Evolutionary conservation across 805 yeast species (phyloP).

Genomic region (Middelhovenomyces tepae): DNA sequence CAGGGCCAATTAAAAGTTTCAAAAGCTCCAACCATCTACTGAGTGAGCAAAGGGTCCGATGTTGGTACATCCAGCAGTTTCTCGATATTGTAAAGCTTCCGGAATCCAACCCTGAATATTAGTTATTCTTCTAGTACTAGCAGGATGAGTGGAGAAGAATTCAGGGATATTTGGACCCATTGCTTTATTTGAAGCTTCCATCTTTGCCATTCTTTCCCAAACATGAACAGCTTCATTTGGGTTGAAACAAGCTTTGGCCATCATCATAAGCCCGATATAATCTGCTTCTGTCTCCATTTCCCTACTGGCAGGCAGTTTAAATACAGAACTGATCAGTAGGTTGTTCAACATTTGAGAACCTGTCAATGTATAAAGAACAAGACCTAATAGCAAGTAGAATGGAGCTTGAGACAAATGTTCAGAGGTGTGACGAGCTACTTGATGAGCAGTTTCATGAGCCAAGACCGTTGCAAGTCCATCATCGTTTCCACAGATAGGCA

Average conservation of each 20-base stretch:
- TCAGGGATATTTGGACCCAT: slow-evolving; percentile 37
- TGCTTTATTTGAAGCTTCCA: slow-evolving; percentile 31
- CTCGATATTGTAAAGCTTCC: slow-evolving; percentile 31
- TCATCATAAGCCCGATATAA: slow-evolving; percentile 81
- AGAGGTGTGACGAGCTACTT: slow-evolving; percentile 82
- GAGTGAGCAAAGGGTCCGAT: slow-evolving; percentile 5
- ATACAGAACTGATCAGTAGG: slow-evolving; percentile 43
- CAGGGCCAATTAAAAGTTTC: too few relatives aligned
- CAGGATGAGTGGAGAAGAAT: slow-evolving; percentile 83
- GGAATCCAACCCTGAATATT: slow-evolving; percentile 61
- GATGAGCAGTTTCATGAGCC: slow-evolving; percentile 91
- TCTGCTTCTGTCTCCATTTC: slow-evolving; percentile 97
- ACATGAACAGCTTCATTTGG: slow-evolving; percentile 64
- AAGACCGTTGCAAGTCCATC: slow-evolving; percentile 94
- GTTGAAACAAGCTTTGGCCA: slow-evolving; percentile 83
- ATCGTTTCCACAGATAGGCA: slow-evolving; percentile 70
- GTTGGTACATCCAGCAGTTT: slow-evolving; percentile 33
- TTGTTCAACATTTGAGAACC: slow-evolving; percentile 49
- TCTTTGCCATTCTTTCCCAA: slow-evolving; percentile 73
- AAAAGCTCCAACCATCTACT: slow-evolving; percentile 5
- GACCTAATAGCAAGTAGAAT: slow-evolving; percentile 45
- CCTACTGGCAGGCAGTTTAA: slow-evolving; percentile 79
- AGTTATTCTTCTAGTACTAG: slow-evolving; percentile 59
- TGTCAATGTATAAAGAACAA: slow-evolving; percentile 49
- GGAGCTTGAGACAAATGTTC: slow-evolving; percentile 79